Evolutionary conservation across 345 rosid genomes (phyloP), one percentile per base, ranked within the genome.

Genomic region (Acer campestre): DNA sequence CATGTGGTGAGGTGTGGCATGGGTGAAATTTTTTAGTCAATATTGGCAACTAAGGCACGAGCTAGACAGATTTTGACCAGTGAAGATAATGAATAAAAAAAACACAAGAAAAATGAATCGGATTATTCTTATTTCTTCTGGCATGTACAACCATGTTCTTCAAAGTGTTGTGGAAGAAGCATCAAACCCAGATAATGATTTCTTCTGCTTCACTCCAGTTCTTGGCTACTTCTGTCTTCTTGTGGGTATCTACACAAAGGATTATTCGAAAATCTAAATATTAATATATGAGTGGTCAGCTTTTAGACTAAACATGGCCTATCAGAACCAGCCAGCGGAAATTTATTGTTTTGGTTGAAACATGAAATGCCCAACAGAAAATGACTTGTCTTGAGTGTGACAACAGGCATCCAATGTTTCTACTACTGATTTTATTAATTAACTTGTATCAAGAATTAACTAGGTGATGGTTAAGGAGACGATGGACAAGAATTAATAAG

Each of bases 331-430:
- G 63, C 23, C 25, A 58, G 10, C 1, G 25, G 3, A 25, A 2
- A 8, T 22, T 48, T 13, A 53, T 27, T 10, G 14, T 27, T 10
- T 46, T 7, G 61, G 61, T 17, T 17, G 58, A 46, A 74, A 74
- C 17, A 27, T 17, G 40, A 22, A 16, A 63, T 63, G 29, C 10
- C 6, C 40, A 10, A 11, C 3, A 48, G 61, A 74, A 62, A 62
- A 63, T 46, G 70, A 62, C 70, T 12, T 16, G 61, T 2, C 2
- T 0, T n/a, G 70, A 74, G 61, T 8, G 61, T 27, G 77, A 74
- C 59, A 10, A 12, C 63, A 2, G 63, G 77, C 48, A 74, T 74
- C 77, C 70, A 25, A 48, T 46, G 77, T 6, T 6, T 35, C 46
- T 8, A 42, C 46, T 40, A 10, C 40, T 6, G 12, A 27, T 25